These are phyloP conservation scores for Lactifluus volemus DNA, from an alignment of 768 basidiomycete species.

Conservation along the genomic window DNA sequence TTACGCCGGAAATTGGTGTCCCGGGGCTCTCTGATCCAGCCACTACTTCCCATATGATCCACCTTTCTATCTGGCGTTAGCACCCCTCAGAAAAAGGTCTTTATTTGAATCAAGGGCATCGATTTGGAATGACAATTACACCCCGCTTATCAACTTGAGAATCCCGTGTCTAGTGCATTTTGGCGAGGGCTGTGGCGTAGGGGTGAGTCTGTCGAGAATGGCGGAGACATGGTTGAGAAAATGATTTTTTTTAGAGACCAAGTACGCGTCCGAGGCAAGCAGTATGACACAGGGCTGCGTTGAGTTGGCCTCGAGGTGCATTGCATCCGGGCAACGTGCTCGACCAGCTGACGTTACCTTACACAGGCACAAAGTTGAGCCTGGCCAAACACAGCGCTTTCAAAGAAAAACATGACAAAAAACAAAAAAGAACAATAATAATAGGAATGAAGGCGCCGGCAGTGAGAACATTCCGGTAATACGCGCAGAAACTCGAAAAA, in stretches of 20 bases:
- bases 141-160: background rate
- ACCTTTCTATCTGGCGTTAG: slow-evolving; percentile 13
- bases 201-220: background rate
- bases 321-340: slow-evolving; percentile 14
- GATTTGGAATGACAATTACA: slow-evolving; percentile 3
- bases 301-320: slow-evolving; percentile 9
- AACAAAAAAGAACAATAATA: background rate
- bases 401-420: background rate
- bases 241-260: background rate
- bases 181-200: background rate
- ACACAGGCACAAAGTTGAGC: slow-evolving; percentile 5
- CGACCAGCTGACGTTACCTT: background rate
- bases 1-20: slow-evolving; percentile 9
- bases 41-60: background rate
- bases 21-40: slow-evolving; percentile 2
- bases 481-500: background rate
- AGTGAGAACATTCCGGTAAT: background rate
- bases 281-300: background rate
- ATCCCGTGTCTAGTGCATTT: background rate
- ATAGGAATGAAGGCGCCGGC: background rate
- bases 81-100: background rate
- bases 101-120: background rate
- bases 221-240: background rate
- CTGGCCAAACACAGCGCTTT: slow-evolving; percentile 6
- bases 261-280: background rate